Evolutionary conservation across 139 green algal genomes (phyloP).

Genomic region (Picochlorum sp.): DNA sequence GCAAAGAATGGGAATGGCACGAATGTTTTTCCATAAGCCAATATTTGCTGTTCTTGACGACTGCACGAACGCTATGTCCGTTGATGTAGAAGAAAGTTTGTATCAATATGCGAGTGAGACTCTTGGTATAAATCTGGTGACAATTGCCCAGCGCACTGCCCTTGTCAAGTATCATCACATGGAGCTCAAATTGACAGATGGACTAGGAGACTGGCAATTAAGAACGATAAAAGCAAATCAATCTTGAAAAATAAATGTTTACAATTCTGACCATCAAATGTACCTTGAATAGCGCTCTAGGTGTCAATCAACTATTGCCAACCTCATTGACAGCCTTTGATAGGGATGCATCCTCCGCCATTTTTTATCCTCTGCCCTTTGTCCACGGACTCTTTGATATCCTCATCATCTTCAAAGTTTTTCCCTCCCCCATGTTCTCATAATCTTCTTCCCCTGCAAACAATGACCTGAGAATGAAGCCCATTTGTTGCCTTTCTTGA

Average conservation of each 20-base stretch:
- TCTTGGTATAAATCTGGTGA: constrained; percentile 20
- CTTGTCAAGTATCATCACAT: constrained; percentile 41
- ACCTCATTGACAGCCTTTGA: not conserved
- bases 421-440: not conserved
- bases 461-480: constrained; percentile 25
- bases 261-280: too few species aligned
- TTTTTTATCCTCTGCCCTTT: not conserved
- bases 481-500: constrained; percentile 32
- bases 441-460: constrained; percentile 4
- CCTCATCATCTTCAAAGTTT: not conserved
- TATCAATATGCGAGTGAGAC: constrained; percentile 33
- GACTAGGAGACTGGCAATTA: constrained; percentile 47
- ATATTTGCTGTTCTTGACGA: constrained; percentile 61
- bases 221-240: constrained; percentile 25
- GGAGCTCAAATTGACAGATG: constrained; percentile 65
- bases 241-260: not conserved
- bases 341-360: not conserved
- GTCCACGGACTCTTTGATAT: not conserved
- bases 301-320: too few species aligned
- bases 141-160: constrained; percentile 39
- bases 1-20: constrained; percentile 69
- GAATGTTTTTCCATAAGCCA: constrained; percentile 65
- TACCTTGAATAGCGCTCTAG: too few species aligned
- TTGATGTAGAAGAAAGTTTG: constrained; percentile 61
- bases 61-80: constrained; percentile 66